Base-by-base conservation (phyloP, 2,329 filamentous ascomycete species). In the Scedosporium dehoogii region DNA sequence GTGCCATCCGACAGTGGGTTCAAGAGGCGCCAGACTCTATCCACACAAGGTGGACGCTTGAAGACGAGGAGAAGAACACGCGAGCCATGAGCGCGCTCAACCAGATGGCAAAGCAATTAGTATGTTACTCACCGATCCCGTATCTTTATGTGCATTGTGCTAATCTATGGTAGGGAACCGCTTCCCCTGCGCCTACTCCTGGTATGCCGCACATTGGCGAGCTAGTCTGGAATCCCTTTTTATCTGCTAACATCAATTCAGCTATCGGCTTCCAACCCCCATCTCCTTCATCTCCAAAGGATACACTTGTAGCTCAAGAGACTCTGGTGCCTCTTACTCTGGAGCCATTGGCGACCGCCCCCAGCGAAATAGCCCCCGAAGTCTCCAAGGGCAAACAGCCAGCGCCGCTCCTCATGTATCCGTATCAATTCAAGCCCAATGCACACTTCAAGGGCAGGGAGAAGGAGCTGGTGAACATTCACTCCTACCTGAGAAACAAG, bases 391-490 rank as follows among this genome's bases (percentile, higher is more conserved):
- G 44, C n/a, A 56, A 56, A 18, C 46, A 41, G 18, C 27, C 21
- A 10, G 46, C 69, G 23, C 68, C 72, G 0, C 66, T 71, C 6
- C 78, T 78, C 60, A 70, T 81, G 58, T 76, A 77, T 61, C 85
- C 85, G 1, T 77, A 82, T 0, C 80, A 79, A 0, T 86, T 87
- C 60, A 81, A 85, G 59, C 83, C 82, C 3, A 89, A 89, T 68
- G 80, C 81, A 1, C 78, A 81, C 23, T 88, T 88, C 65, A 76
- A 85, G 42, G 86, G 86, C 4, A 83, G 87, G 68, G 71, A 82
- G 67, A 76, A 78, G 7, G 76, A 89, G 66, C 72, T 89, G 23
- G 75, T 78, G 9, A 74, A 81, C 2, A 74, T 90, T 25, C 84
- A 88, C 67, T 76, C 73, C 59, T 81, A 85, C 68, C 73, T 90